Base-by-base conservation (phyloP, 768 basidiomycete species). In the Leucosporidium scottii region DNA sequence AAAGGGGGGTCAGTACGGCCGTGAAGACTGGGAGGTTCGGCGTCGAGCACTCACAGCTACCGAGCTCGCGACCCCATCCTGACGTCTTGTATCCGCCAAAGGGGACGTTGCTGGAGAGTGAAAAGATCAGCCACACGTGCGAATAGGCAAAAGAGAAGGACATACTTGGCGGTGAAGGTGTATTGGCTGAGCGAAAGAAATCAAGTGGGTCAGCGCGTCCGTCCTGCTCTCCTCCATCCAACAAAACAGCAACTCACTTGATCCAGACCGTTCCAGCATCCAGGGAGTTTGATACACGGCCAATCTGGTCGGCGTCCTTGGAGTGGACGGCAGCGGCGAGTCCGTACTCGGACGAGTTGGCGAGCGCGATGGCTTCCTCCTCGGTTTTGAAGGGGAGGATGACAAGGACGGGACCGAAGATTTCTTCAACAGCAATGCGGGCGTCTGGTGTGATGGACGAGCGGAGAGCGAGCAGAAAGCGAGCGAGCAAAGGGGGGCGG, bases 321-420 rank as follows among this genome's bases (percentile, higher is more conserved):
- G 89, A 90, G 89, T 89, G 91, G 55, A 93, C 81, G 13, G 90
- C 94, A 20, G 93, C 91, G 13, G 91, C 93, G 47, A 98, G 83
- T 47, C 94, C 94, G 78, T 94, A 97, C 59, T 81, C 84, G 9
- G 92, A 91, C 76, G 88, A 85, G 79, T 97, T 97, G 44, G 93
- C 93, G 21, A 91, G 79, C 51, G 81, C 75, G 72, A 97, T 85
- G 5, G 86, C 92, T 76, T 96, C 91, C 34, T 88, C 87, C 78
- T 96, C 93, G 10, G 88, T 87, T 72, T 84, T 85, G 81, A 97
- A 97, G 72, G 82, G 85, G 53, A 86, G 73, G 39, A 97, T 84
- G 30, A 85, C 83, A 50, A 93, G 83, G 4, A 98, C 93, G 31
- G 94, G 94, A 13, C 94, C 94, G 77, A 98, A 98, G 34, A 71